Percentiles rank a stretch among this genome's conserved stretches.
Conservation (phyloP, 2,329 filamentous ascomycete genomes). For the Cordyceps tenuipes region DNA sequence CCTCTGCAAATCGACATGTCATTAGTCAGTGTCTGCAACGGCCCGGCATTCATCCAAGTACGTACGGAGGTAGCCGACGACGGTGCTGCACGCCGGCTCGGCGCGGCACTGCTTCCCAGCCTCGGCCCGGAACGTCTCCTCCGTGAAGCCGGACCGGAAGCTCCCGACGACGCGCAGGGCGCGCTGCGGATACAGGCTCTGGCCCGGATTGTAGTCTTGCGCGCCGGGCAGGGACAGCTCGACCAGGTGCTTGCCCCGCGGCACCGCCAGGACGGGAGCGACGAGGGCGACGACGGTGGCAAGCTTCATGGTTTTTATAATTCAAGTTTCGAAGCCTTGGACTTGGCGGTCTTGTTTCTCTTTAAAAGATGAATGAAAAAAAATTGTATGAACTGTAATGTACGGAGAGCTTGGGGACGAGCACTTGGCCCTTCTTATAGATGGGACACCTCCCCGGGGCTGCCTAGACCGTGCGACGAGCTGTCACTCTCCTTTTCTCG, state of each 20-base stretch:
- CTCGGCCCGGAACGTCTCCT: constrained; percentile 5
- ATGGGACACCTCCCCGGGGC: no score
- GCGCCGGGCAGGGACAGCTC: constrained; percentile 4
- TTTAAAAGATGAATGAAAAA: no score
- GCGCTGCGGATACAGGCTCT: constrained; percentile 6
- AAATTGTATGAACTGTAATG: neutral
- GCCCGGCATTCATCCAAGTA: neutral
- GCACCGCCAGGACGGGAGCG: neutral
- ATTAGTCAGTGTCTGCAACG: no score
- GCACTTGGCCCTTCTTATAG: neutral
- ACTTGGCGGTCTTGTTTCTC: no score
- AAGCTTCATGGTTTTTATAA: neutral
- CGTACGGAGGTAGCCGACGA: constrained; percentile 7
- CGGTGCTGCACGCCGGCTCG: constrained; percentile 7
- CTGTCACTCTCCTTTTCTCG: neutral
- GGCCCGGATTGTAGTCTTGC: constrained; percentile 1
- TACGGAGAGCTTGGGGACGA: no score
- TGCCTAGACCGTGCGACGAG: neutral
- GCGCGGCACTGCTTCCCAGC: constrained; percentile 3
- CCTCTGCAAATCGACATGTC: neutral
- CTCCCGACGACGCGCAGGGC: neutral
- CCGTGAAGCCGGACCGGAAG: neutral
- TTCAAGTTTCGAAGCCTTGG: no score
- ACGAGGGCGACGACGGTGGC: neutral
- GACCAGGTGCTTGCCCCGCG: neutral